These are phyloP conservation scores for Citrus hindsii DNA, from an alignment of 345 rosid genomes.

Conservation along the genomic window DNA sequence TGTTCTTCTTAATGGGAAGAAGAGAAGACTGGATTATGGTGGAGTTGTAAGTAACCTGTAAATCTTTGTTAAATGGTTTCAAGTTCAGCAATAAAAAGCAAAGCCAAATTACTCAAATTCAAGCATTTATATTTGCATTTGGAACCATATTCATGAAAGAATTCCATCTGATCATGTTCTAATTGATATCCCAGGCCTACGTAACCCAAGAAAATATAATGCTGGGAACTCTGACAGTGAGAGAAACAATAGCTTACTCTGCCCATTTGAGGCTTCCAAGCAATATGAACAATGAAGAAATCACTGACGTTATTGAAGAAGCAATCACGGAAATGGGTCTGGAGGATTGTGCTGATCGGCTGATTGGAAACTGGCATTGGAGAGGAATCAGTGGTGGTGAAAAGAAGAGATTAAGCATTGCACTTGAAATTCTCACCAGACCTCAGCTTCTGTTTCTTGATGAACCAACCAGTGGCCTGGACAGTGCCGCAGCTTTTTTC, in stretches of 20 bases:
- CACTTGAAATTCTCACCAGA: constrained; percentile 66
- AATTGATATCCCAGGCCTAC: constrained; percentile 50
- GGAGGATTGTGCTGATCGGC: constrained; percentile 62
- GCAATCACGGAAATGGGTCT: constrained; percentile 71
- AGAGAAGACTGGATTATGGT: constrained; percentile 35
- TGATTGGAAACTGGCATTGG: constrained; percentile 73
- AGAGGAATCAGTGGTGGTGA: constrained; percentile 88
- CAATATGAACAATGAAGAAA: constrained; percentile 45
- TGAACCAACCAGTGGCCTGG: constrained; percentile 84
- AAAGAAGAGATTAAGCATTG: constrained; percentile 74
- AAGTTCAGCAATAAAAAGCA: background rate
- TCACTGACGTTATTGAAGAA: constrained; percentile 48
- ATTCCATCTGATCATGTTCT: background rate
- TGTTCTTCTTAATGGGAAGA: constrained; percentile 52
- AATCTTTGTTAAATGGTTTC: too few relatives aligned
- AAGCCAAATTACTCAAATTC: background rate
- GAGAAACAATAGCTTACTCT: constrained; percentile 72
- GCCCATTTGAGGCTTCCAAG: constrained; percentile 66
- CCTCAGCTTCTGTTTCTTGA: constrained; percentile 74
- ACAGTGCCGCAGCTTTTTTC: constrained; percentile 75
- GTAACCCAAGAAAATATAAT: constrained; percentile 78
- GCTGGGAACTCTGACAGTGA: constrained; percentile 70
- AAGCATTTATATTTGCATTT: background rate
- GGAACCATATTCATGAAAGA: background rate
- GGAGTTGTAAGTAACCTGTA: constrained; percentile 35